Evolutionary conservation across 2,329 filamentous ascomycete genomes (phyloP).

Genomic region (Epichloe uncinata): DNA sequence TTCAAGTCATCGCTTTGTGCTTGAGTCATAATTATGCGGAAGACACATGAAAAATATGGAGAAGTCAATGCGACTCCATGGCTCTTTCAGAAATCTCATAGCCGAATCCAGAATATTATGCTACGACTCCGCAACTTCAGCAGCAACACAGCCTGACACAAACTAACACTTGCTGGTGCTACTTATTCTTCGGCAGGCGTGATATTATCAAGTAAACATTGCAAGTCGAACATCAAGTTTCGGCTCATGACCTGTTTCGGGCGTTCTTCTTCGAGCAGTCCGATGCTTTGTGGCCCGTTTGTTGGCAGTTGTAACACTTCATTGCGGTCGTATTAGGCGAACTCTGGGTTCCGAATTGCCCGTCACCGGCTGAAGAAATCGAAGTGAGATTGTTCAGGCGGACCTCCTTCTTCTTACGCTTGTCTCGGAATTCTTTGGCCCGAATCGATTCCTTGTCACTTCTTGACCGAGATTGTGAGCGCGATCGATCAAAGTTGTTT

Average conservation of each 20-base stretch:
- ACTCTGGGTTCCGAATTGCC: constrained; percentile 5
- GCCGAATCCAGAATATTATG: background rate
- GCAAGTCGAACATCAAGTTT: background rate
- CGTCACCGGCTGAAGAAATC: constrained; percentile 35
- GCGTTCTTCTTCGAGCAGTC: constrained; percentile 34
- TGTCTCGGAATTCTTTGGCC: constrained; percentile 39
- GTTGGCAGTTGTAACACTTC: constrained; percentile 48
- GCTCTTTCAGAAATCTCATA: background rate
- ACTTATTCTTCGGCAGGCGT: background rate
- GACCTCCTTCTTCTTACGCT: constrained; percentile 51
- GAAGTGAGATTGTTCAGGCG: constrained; percentile 50
- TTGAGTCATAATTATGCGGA: background rate
- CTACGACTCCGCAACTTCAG: background rate
- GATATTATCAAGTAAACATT: background rate
- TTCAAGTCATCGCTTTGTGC: background rate
- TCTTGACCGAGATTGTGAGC: constrained; percentile 19
- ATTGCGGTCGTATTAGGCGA: constrained; percentile 13
- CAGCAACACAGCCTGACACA: background rate
- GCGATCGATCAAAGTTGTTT: constrained; percentile 16
- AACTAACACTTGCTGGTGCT: background rate
- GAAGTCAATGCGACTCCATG: background rate
- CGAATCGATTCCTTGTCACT: constrained; percentile 15
- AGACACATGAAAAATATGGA: background rate
- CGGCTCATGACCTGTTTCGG: background rate
- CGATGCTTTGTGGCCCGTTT: constrained; percentile 43